These are phyloP conservation scores for Coemansia sp. DNA, from an alignment of 192 early-diverging fungal species.

Conservation along the genomic window DNA sequence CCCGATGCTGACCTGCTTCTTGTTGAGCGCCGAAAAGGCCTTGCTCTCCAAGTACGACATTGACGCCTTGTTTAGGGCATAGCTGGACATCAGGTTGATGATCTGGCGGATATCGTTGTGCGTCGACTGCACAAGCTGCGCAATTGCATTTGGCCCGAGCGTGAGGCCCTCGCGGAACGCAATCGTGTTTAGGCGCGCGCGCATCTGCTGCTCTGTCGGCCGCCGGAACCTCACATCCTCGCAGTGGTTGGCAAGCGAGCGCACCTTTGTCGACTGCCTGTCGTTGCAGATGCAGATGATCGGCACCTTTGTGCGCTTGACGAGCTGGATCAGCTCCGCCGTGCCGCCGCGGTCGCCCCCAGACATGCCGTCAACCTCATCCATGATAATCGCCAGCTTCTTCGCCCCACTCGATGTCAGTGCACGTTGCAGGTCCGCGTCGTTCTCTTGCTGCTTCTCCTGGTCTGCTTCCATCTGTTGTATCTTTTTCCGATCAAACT, in stretches of 20 bases:
- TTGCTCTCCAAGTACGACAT: slow-evolving; percentile 86
- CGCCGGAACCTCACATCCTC: slow-evolving; percentile 78
- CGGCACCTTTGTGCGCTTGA: slow-evolving; percentile 87
- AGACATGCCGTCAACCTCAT: slow-evolving; percentile 99
- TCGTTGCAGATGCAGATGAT: slow-evolving; percentile 99
- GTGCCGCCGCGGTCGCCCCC: slow-evolving; percentile 92
- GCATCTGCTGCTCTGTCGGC: slow-evolving; percentile 70
- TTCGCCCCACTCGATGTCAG: slow-evolving; percentile 29
- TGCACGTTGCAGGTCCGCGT: slow-evolving; percentile 23
- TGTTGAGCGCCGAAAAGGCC: slow-evolving; percentile 35
- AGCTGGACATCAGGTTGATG: slow-evolving; percentile 92
- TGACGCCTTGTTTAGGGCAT: slow-evolving; percentile 61
- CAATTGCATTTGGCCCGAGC: slow-evolving; percentile 75
- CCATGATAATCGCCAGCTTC: slow-evolving; percentile 85
- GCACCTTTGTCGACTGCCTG: slow-evolving; percentile 78
- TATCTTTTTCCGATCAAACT: slow-evolving; percentile 51
- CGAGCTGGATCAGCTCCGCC: slow-evolving; percentile 82
- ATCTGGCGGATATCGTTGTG: slow-evolving; percentile 95
- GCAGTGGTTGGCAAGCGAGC: slow-evolving; percentile 80
- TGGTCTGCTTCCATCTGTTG: slow-evolving; percentile 13
- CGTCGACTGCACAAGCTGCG: slow-evolving; percentile 75
- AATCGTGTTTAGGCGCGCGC: slow-evolving; percentile 75
- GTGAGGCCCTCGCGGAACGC: slow-evolving; percentile 74
- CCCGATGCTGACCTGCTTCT: slow-evolving; percentile 64
- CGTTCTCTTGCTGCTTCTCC: slow-evolving; percentile 26